Percentiles rank a stretch among this genome's conserved stretches.
phyloP scores from a whole-genome alignment of 495 filamentous ascomycete species.

The Penicillium argentinense region DNA sequence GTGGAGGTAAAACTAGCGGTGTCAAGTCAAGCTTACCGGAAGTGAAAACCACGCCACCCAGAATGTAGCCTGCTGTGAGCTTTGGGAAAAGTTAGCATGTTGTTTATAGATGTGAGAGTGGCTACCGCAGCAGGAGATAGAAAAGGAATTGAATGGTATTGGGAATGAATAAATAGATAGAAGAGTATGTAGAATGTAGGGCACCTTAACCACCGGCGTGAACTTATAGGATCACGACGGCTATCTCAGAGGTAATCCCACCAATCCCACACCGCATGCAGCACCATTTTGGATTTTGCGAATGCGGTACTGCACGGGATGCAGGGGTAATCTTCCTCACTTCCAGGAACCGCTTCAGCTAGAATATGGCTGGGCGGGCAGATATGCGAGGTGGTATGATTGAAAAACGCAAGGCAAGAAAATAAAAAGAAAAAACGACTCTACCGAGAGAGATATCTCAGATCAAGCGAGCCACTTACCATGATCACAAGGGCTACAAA shows the following conservation, averaged over 20 bases:
- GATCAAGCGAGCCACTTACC: slow-evolving; percentile 51
- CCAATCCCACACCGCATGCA: slow-evolving; percentile 79
- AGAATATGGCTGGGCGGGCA: slow-evolving; percentile 84
- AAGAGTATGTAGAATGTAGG: slow-evolving; percentile 69
- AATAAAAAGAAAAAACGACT: slow-evolving; percentile 12
- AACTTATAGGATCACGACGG: slow-evolving; percentile 61
- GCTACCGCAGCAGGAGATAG: slow-evolving; percentile 21
- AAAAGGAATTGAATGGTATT: slow-evolving; percentile 24
- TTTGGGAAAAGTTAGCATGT: slow-evolving; percentile 33
- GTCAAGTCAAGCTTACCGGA: slow-evolving; percentile 39
- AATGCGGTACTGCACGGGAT: slow-evolving; percentile 68
- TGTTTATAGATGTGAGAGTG: slow-evolving; percentile 4
- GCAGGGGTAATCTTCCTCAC: slow-evolving; percentile 94
- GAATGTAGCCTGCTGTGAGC: slow-evolving; percentile 49
- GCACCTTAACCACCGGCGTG: slow-evolving; percentile 76
- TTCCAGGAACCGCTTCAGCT: slow-evolving; percentile 97
- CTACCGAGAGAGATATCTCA: slow-evolving; percentile 5
- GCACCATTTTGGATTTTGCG: slow-evolving; percentile 68
- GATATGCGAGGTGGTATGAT: slow-evolving; percentile 72
- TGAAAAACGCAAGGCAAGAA: slow-evolving; percentile 13
- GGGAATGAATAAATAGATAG: slow-evolving; percentile 18
- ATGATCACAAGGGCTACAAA: slow-evolving; percentile 60
- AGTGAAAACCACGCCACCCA: slow-evolving; percentile 55
- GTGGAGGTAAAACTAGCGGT: slow-evolving; percentile 1
- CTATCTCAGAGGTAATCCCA: slow-evolving; percentile 89